Evolutionary conservation across 345 rosid genomes (phyloP), one percentile per base, ranked within the genome.

Genomic region (Theobroma cacao): DNA sequence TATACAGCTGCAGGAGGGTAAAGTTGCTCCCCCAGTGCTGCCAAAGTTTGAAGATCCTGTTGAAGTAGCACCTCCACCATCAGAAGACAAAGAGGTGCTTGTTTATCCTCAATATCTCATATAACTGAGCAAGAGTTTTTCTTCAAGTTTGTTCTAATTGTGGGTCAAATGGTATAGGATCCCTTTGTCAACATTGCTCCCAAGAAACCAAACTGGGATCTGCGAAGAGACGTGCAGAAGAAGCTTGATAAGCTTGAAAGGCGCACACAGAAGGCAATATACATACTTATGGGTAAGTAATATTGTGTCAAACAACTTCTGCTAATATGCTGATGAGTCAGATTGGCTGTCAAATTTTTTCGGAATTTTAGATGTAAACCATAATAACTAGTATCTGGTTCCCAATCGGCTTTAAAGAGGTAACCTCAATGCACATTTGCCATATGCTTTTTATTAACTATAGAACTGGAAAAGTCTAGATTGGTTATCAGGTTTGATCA

Each of bases 131-230:
- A 92, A 83, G 62, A 31, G 33, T 31, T 41, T 52, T 70, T 8
- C 7, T 47, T 14, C 18, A 14, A 47, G 12, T 48, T 68, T 47
- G 13, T 70, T 48, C 26, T 70, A 70, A 70, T 48, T 10, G 59
- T 48, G 47, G 47, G 48, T 47, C 34, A 24, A 41, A 24, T 70
- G 58, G 1, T 70, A 17, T 70, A 50, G 99, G 98, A 97, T 85
- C 98, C 99, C 14, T 91, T 97, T 81, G 88, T 89, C 77, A 97
- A 90, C 86, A 94, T 97, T 79, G 98, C 98, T 80, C 99, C 99
- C 4, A 94, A 97, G 89, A 94, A 97, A 81, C 97, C 99, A 12
- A 97, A 97, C 78, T 94, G 97, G 99, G 97, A 96, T 87, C 87
- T 96, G 22, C 85, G 97, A 61, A 94, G 98, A 77, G 98, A 93